Base-by-base conservation (phyloP, 441 rosid species). In the Hura crepitans region DNA sequence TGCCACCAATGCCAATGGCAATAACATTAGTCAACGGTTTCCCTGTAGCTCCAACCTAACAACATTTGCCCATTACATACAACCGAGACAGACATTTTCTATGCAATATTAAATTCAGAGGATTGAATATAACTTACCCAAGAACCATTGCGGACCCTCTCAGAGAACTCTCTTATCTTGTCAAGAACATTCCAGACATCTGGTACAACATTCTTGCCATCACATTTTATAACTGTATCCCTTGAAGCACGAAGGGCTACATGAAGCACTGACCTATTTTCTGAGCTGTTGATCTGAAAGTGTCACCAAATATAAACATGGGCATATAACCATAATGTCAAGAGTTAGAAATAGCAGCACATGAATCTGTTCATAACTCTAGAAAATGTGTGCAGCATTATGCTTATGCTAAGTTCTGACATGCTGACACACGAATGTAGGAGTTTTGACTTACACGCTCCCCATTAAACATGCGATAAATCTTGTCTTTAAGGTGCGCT, bases 1-100 rank as follows among this genome's bases (percentile, higher is more conserved):
- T 92, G 74, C 97, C 99, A 74, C 99, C 99, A 78, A 95, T 95
- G 74, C 99, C 97, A 65, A 95, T 31, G n/a, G 96, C 89, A 79
- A 95, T 58, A 57, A 92, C 97, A 86, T 92, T 87, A 78, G 84
- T 90, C 72, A 95, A 81, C 8, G 83, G 77, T 80, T 95, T 89
- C 53, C 99, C 97, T 2, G 99, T 95, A 67, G 97, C 92, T 72
- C 99, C 99, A 79, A 92, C 84, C 99, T 95, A 74, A 67, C 75
- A 83, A 79, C n/a, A 51, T 72, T 64, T 72, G 42, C 70, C 57
- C 11, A 62, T 74, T 69, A 78, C 77, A 39, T 72, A 60, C 60
- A 79, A 63, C 59, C 35, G 33, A 31, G 45, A 77, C 67, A 66
- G 33, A 77, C 59, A 68, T 54, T 59, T 69, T 27, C 50, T 5